phyloP scores from a whole-genome alignment of 2,329 filamentous ascomycete genomes.

The Cladorrhinum sp. region DNA sequence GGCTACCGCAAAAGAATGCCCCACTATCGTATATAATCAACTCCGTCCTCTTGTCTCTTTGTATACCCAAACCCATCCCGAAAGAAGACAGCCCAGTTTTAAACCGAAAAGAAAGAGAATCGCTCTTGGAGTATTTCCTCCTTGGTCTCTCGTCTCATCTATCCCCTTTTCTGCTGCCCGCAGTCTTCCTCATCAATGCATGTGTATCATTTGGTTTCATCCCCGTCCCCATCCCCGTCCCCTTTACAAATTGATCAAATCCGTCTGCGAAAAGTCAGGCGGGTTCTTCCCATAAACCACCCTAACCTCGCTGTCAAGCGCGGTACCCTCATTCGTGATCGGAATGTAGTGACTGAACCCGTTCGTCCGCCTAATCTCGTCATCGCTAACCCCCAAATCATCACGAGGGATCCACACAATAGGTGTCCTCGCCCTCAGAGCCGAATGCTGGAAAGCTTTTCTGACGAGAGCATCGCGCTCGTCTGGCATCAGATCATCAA shows the following conservation, averaged over 20 bases:
- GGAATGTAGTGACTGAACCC: conserved; percentile 76
- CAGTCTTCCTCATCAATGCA: neutral
- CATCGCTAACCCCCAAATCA: conserved; percentile 83
- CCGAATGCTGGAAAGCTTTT: conserved; percentile 87
- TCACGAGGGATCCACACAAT: conserved; percentile 94
- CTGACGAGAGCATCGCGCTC: conserved; percentile 82
- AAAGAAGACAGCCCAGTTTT: too few species aligned
- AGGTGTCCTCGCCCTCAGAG: conserved; percentile 77
- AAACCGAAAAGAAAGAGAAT: neutral
- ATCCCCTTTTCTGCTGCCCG: neutral
- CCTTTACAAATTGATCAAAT: conserved; percentile 71
- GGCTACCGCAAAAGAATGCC: neutral
- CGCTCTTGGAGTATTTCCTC: neutral
- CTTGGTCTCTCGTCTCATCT: neutral
- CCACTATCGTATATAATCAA: neutral
- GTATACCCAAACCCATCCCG: neutral
- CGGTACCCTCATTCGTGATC: conserved; percentile 92
- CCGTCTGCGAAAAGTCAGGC: conserved; percentile 84
- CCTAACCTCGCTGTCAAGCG: conserved; percentile 75
- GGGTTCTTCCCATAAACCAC: conserved; percentile 83
- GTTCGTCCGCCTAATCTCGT: conserved; percentile 79
- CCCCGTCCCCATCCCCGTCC: neutral
- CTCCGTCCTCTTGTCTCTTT: neutral
- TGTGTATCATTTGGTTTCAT: conserved; percentile 1
- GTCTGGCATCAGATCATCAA: conserved; percentile 88